Percentiles rank a stretch among this genome's conserved stretches.
These are phyloP conservation scores for Xerocomus minutiporus DNA, from an alignment of 1,284 basidiomycete genomes.

Conservation along the genomic window DNA sequence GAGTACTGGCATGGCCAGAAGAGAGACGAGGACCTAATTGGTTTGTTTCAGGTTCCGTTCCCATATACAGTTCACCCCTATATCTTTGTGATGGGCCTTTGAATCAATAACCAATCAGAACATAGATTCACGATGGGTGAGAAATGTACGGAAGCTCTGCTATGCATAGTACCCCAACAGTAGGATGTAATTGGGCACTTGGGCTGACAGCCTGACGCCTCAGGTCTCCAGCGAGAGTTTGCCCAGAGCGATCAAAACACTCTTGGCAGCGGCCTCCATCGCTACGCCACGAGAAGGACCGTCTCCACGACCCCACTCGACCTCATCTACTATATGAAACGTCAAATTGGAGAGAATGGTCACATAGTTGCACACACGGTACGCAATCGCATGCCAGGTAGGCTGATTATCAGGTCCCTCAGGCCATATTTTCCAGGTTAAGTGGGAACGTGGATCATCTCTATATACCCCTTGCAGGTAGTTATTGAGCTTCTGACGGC, in stretches of 20 bases:
- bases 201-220: background rate
- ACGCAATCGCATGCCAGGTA: constrained; percentile 26
- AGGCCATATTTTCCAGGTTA: constrained; percentile 21
- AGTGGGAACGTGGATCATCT: constrained; percentile 10
- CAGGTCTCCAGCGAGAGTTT: constrained; percentile 1
- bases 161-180: background rate
- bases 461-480: constrained; percentile 19
- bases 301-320: constrained; percentile 29
- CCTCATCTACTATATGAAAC: constrained; percentile 16
- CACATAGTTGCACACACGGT: constrained; percentile 16
- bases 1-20: background rate
- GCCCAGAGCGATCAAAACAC: constrained; percentile 18
- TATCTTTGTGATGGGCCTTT: too few species aligned
- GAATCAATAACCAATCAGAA: too few species aligned
- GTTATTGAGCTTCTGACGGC: constrained; percentile 27
- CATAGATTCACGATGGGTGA: too few species aligned
- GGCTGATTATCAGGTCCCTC: constrained; percentile 25
- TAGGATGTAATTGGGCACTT: background rate
- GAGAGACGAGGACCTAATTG: background rate
- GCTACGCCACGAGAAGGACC: constrained; percentile 21
- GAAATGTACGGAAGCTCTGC: background rate
- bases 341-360: background rate
- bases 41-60: background rate
- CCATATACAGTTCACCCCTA: constrained; percentile 22
- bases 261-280: constrained; percentile 24